These are phyloP conservation scores for Cytospora leucostoma DNA, from an alignment of 2,329 filamentous ascomycete genomes.

Conservation along the genomic window DNA sequence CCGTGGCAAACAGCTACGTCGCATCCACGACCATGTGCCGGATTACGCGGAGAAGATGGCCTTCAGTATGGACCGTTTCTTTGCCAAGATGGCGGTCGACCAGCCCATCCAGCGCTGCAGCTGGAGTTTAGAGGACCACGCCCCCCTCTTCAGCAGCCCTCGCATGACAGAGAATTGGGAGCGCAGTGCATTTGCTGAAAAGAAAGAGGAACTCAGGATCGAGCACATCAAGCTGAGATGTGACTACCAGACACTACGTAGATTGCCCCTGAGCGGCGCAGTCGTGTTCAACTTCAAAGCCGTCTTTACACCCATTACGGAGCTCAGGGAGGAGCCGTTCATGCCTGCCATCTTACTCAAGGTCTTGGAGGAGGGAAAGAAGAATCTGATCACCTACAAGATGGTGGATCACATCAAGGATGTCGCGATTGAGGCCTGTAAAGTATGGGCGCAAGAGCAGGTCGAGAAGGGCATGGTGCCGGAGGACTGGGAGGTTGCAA, in stretches of 20 bases:
- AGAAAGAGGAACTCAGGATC: constrained; percentile 46
- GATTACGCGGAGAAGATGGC: constrained; percentile 88
- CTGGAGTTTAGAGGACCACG: constrained; percentile 77
- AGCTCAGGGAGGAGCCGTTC: constrained; percentile 71
- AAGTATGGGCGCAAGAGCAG: constrained; percentile 67
- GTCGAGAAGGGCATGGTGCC: constrained; percentile 43
- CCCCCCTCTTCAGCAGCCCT: constrained; percentile 73
- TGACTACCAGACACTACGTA: constrained; percentile 85
- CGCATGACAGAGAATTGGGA: constrained; percentile 62
- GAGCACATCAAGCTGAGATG: constrained; percentile 70
- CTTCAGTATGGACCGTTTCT: constrained; percentile 86
- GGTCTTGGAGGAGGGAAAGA: constrained; percentile 64
- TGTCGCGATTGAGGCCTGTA: constrained; percentile 65
- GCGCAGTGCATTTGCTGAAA: constrained; percentile 59
- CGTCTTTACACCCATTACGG: constrained; percentile 72
- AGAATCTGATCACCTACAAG: constrained; percentile 63
- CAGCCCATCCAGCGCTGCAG: constrained; percentile 81
- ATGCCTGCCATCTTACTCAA: constrained; percentile 69
- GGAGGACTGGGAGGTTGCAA: constrained; percentile 65
- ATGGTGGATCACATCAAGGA: constrained; percentile 79
- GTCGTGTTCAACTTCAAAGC: constrained; percentile 90
- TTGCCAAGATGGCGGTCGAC: constrained; percentile 73
- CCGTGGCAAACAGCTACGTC: constrained; percentile 67
- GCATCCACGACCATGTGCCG: constrained; percentile 74
- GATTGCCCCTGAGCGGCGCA: constrained; percentile 72